These are phyloP conservation scores for Apiotrichum mycotoxinovorans DNA, from an alignment of 1,284 basidiomycete species.

Conservation along the genomic window DNA sequence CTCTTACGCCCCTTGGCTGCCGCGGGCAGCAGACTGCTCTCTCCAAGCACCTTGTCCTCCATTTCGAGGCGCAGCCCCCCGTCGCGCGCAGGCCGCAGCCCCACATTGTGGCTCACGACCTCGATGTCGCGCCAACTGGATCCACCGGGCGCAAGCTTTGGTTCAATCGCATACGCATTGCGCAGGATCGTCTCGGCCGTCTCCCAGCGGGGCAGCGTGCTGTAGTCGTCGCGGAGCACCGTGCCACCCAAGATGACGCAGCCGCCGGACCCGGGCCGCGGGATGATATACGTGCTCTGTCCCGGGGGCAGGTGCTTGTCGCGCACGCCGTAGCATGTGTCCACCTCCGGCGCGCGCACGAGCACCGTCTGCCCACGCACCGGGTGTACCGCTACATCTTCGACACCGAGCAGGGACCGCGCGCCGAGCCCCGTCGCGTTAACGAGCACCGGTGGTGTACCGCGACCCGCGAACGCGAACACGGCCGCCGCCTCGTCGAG, in stretches of 20 bases:
- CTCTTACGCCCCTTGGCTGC: conserved; percentile 57
- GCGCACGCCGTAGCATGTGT: conserved; percentile 20
- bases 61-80: conserved; percentile 67
- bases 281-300: conserved; percentile 49
- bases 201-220: conserved; percentile 32
- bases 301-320: conserved; percentile 10
- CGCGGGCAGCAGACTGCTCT: conserved; percentile 57
- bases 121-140: conserved; percentile 50
- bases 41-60: conserved; percentile 52
- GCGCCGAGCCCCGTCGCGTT: conserved; percentile 59
- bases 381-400: conserved; percentile 68
- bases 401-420: conserved; percentile 69
- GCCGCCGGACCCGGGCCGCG: conserved; percentile 49
- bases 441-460: conserved; percentile 50
- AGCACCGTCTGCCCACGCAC: conserved; percentile 82
- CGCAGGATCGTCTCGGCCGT: conserved; percentile 47
- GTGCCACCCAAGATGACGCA: conserved; percentile 47
- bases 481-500: conserved; percentile 45
- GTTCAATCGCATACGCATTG: conserved; percentile 45
- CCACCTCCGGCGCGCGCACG: conserved; percentile 60
- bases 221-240: conserved; percentile 37
- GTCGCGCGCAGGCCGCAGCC: conserved; percentile 65
- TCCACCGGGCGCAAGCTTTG: conserved; percentile 37
- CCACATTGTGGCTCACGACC: conserved; percentile 62
- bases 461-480: conserved; percentile 24